Evolutionary conservation across 495 filamentous ascomycete species (phyloP).

Genomic region (Neurospora sp.): DNA sequence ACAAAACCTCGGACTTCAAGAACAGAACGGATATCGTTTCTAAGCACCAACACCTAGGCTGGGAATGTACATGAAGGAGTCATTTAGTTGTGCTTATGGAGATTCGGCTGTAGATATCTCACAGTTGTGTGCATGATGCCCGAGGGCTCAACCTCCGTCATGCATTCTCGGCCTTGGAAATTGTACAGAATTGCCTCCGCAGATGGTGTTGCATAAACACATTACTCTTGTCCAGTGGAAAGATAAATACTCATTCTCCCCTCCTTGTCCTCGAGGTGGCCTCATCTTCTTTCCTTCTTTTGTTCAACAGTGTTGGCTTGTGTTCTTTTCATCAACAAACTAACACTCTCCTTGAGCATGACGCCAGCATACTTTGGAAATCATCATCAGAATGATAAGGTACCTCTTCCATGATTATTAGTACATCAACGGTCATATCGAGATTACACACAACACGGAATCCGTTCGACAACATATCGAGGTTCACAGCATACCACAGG

Average conservation of each 20-base stretch:
- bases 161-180: not conserved
- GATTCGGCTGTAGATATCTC: not conserved
- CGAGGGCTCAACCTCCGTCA: not conserved
- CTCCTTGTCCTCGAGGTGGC: not conserved
- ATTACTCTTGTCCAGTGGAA: not conserved
- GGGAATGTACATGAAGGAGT: not conserved
- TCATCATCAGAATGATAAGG: not conserved
- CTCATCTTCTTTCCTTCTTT: not conserved
- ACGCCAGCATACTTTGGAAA: not conserved
- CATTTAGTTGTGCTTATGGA: not conserved
- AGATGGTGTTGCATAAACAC: not conserved
- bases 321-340: not conserved
- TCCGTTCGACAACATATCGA: not conserved
- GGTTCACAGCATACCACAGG: not conserved
- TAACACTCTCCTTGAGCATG: not conserved
- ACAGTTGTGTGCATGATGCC: not conserved
- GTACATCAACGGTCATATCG: not conserved
- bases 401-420: not conserved
- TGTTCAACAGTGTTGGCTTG: not conserved
- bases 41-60: not conserved
- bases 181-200: not conserved
- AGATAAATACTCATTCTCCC: not conserved
- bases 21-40: not conserved
- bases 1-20: not conserved
- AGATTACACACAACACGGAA: not conserved